Conservation (phyloP, 2,329 filamentous ascomycete species). For the Biscogniauxia sp. region DNA sequence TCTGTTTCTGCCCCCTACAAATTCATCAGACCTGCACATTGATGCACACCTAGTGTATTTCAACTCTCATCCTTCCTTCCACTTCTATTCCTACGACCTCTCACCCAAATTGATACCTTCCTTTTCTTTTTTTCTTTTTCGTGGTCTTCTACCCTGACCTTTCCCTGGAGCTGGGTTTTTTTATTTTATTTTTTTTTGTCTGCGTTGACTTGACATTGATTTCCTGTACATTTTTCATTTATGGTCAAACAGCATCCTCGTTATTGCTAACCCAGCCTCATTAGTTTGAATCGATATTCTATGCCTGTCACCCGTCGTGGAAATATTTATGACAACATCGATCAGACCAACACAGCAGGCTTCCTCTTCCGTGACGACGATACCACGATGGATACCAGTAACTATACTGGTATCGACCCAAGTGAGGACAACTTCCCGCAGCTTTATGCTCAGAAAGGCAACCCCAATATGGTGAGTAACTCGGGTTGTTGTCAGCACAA, state of each 20-base stretch:
- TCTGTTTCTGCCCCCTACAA: not conserved
- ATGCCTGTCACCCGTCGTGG: conserved; percentile 81
- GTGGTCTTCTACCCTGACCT: not conserved
- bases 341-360: conserved; percentile 79
- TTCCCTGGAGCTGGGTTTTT: not conserved
- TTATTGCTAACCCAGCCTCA: conserved; percentile 16
- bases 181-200: not conserved
- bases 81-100: not conserved
- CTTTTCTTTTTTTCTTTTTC: not conserved
- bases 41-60: not conserved
- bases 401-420: conserved; percentile 67
- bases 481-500: not conserved
- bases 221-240: not conserved
- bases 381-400: conserved; percentile 59
- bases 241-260: not conserved
- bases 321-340: conserved; percentile 67
- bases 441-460: conserved; percentile 63
- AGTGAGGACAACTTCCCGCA: conserved; percentile 87
- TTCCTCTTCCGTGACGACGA: conserved; percentile 86
- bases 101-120: not conserved
- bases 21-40: not conserved
- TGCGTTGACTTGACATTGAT: too few relatives aligned
- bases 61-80: not conserved
- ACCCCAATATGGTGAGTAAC: conserved; percentile 44
- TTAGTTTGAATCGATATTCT: conserved; percentile 83